phyloP scores from a whole-genome alignment of 2,329 filamentous ascomycete genomes.

The Raffaelea arxii region DNA sequence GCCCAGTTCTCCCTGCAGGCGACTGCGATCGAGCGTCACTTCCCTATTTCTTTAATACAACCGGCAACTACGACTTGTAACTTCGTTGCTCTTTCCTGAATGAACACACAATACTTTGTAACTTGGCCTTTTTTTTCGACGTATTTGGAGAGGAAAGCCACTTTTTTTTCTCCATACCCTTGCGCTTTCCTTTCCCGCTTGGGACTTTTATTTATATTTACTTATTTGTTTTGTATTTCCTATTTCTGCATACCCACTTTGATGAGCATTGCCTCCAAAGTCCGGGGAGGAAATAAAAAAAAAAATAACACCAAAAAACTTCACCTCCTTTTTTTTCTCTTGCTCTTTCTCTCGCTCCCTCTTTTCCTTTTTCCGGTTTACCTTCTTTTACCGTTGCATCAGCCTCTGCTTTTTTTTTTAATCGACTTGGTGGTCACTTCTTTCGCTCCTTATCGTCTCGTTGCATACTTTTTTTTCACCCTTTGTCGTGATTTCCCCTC shows the following conservation, averaged over 20 bases:
- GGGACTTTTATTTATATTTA: not conserved
- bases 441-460: not conserved
- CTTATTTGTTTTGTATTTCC: constrained; percentile 3
- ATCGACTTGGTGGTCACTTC: not conserved
- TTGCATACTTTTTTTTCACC: constrained; percentile 1
- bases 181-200: not conserved
- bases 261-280: constrained; percentile 5
- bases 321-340: constrained; percentile 6
- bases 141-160: not conserved
- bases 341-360: not conserved
- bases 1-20: constrained; percentile 2
- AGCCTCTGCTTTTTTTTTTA: not conserved
- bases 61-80: not conserved
- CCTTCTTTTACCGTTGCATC: not conserved
- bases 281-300: constrained; percentile 8
- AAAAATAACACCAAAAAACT: constrained; percentile 3
- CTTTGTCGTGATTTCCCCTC: not conserved
- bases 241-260: constrained; percentile 9
- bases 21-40: not conserved
- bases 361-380: not conserved
- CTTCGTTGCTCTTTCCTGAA: constrained; percentile 1
- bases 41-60: not conserved
- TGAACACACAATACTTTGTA: not conserved
- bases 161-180: not conserved
- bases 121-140: not conserved